Evolutionary conservation across 768 basidiomycete species (phyloP).

Genomic region (Crucibulum laeve): DNA sequence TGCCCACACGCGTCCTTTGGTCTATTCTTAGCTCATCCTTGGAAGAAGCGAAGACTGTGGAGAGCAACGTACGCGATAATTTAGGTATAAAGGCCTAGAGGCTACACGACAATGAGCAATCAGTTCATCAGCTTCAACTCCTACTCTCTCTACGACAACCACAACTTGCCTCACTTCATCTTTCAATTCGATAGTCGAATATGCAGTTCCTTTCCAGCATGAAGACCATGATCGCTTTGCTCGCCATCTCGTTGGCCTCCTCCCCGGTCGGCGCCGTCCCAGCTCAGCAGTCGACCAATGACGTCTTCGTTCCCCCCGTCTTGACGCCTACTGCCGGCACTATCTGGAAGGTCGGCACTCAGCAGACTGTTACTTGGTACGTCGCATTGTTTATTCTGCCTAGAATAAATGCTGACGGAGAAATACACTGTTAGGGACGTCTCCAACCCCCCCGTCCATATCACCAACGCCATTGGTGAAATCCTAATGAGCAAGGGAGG

Average conservation of each 20-base stretch:
- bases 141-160: too few relatives aligned
- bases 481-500: too few relatives aligned
- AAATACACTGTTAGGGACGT: neutral
- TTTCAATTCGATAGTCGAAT: too few relatives aligned
- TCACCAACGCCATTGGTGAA: neutral
- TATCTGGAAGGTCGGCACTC: neutral
- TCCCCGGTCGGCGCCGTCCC: neutral
- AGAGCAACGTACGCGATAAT: too few relatives aligned
- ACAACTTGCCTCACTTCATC: too few relatives aligned
- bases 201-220: too few relatives aligned
- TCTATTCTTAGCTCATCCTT: too few relatives aligned
- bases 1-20: too few relatives aligned
- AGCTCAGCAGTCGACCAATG: neutral
- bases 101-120: too few relatives aligned
- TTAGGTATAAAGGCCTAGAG: too few relatives aligned
- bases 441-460: neutral
- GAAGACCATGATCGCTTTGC: neutral
- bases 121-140: too few relatives aligned
- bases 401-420: neutral
- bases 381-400: neutral
- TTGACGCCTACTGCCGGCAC: neutral
- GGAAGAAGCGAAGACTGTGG: too few relatives aligned
- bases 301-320: neutral
- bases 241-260: neutral
- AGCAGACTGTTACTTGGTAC: neutral